Conservation (phyloP, 805 yeast species). For the Hanseniaspora lachancei region DNA sequence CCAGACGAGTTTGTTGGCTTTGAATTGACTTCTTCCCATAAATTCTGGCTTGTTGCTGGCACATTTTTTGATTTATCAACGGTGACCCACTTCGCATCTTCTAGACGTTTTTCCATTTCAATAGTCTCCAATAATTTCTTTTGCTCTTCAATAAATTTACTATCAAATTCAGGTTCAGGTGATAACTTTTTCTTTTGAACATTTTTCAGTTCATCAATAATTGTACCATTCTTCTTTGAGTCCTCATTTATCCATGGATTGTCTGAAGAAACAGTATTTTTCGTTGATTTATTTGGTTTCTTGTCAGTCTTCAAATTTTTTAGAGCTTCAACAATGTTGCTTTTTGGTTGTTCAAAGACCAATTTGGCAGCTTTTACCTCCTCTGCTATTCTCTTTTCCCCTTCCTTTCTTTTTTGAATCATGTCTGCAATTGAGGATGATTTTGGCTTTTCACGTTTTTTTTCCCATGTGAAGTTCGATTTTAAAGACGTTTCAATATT, state of each 20-base stretch:
- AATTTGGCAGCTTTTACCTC: neutral
- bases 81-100: constrained; percentile 9
- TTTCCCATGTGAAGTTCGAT: constrained; percentile 12
- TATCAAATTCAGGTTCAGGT: neutral
- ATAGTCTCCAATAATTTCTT: neutral
- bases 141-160: constrained; percentile 5
- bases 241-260: neutral
- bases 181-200: neutral
- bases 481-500: neutral
- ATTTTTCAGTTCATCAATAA: neutral
- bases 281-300: neutral
- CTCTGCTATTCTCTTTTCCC: constrained; percentile 10
- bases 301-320: neutral
- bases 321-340: neutral
- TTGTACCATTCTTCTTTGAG: neutral
- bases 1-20: neutral
- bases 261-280: constrained; percentile 1
- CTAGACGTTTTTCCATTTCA: neutral
- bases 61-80: neutral
- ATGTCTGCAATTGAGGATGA: constrained; percentile 13
- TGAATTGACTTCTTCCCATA: neutral
- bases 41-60: neutral
- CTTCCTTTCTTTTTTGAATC: constrained; percentile 7
- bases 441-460: constrained; percentile 13
- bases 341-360: neutral